These are phyloP conservation scores for Ramaria rubella DNA, from an alignment of 768 basidiomycete species.

Conservation along the genomic window DNA sequence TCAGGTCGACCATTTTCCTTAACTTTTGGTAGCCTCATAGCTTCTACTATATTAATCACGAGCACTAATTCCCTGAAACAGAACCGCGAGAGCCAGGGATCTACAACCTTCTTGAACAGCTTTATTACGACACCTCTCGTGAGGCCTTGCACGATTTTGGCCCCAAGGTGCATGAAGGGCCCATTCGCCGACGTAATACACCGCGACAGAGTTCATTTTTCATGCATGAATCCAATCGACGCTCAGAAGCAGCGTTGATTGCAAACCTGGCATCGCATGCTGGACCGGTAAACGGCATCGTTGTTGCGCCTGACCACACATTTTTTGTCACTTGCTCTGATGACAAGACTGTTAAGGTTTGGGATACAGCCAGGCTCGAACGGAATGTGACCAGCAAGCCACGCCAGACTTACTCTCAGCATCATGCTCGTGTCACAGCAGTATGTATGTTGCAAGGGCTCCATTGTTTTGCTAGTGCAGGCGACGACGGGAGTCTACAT, in stretches of 20 bases:
- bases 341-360: constrained; percentile 35
- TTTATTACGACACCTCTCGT: constrained; percentile 65
- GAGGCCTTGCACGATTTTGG: constrained; percentile 91
- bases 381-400: constrained; percentile 87
- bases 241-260: constrained; percentile 73
- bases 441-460: constrained; percentile 81
- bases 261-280: constrained; percentile 81
- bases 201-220: constrained; percentile 60
- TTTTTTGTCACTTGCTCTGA: constrained; percentile 55
- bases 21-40: constrained; percentile 47
- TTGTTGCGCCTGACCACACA: constrained; percentile 86
- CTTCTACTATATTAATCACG: neutral
- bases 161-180: constrained; percentile 76
- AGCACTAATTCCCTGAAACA: constrained; percentile 22
- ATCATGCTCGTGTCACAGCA: constrained; percentile 59
- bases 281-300: constrained; percentile 70
- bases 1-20: constrained; percentile 22
- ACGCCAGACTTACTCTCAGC: constrained; percentile 58
- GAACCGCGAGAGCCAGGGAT: constrained; percentile 90
- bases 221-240: constrained; percentile 54
- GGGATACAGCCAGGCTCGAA: constrained; percentile 77
- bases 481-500: constrained; percentile 26
- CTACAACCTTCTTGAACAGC: constrained; percentile 79
- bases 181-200: constrained; percentile 69
- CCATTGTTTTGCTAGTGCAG: constrained; percentile 72